These are phyloP conservation scores for Macadamia integrifolia DNA, from an alignment of 164 flowering plant genomes.

Conservation along the genomic window DNA sequence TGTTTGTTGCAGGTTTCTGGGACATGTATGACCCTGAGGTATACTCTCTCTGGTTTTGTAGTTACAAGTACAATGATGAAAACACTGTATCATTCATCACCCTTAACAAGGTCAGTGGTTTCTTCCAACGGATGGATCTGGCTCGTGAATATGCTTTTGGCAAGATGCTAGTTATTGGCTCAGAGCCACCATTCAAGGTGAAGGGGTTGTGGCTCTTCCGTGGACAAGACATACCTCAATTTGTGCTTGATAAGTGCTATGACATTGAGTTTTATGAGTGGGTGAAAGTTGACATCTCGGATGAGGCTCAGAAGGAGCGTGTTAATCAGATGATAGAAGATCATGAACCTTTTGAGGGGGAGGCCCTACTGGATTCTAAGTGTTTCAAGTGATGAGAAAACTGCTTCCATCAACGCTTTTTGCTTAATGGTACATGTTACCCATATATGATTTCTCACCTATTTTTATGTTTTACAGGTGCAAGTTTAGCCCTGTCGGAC, in stretches of 20 bases:
- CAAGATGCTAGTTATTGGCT: constrained; percentile 83
- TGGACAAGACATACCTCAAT: constrained; percentile 75
- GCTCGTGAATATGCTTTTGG: constrained; percentile 92
- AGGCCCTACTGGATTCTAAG: constrained; percentile 62
- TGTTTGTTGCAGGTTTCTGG: constrained; percentile 65
- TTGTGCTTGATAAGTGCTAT: constrained; percentile 74
- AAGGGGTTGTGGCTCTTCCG: constrained; percentile 98
- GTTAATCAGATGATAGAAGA: constrained; percentile 77
- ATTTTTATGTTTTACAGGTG: too few relatives aligned
- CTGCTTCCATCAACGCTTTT: too few relatives aligned
- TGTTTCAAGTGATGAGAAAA: constrained; percentile 50
- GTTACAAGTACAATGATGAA: constrained; percentile 71
- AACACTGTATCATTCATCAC: constrained; percentile 81
- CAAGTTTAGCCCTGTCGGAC: too few relatives aligned
- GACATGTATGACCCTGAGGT: constrained; percentile 36
- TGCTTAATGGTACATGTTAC: too few relatives aligned
- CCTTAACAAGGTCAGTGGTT: constrained; percentile 18
- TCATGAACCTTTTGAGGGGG: constrained; percentile 67
- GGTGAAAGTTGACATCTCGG: constrained; percentile 11
- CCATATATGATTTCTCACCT: too few relatives aligned
- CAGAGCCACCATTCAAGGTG: constrained; percentile 75
- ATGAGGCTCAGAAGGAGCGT: constrained; percentile 18
- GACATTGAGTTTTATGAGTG: constrained; percentile 67
- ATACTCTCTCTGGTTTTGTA: constrained; percentile 67
- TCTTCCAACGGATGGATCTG: constrained; percentile 80